Evolutionary conservation across 805 yeast genomes (phyloP).

Genomic region (Pichia gijzeniarum): DNA sequence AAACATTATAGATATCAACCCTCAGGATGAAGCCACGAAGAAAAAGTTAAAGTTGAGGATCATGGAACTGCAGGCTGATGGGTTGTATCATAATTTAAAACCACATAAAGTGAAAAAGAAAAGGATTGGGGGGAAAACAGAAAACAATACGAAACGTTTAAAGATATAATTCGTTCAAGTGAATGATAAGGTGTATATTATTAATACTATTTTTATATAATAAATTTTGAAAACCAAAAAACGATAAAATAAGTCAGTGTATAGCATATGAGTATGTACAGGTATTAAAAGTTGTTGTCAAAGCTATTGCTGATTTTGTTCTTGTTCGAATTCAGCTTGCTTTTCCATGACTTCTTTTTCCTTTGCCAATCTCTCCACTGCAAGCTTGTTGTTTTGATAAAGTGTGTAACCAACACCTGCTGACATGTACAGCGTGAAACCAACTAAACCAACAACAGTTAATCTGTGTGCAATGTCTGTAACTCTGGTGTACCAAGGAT

Average conservation of each 20-base stretch:
- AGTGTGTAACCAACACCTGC: constrained; percentile 48
- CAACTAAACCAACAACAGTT: constrained; percentile 61
- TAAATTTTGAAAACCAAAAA: background rate
- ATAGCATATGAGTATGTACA: background rate
- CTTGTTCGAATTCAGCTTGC: constrained; percentile 20
- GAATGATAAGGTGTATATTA: background rate
- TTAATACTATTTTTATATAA: background rate
- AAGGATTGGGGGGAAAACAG: background rate
- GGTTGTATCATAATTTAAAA: constrained; percentile 34
- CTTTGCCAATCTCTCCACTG: constrained; percentile 37
- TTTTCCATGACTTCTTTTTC: constrained; percentile 25
- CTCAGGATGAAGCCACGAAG: constrained; percentile 9
- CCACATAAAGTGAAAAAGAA: constrained; percentile 18
- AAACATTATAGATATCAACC: constrained; percentile 31
- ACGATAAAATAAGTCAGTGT: background rate
- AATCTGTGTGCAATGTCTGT: constrained; percentile 69
- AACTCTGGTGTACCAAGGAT: constrained; percentile 72
- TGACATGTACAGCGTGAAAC: constrained; percentile 42
- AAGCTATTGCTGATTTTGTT: constrained; percentile 12
- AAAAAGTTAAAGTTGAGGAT: constrained; percentile 16
- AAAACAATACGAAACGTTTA: background rate
- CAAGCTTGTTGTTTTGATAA: constrained; percentile 46
- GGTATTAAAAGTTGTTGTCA: background rate
- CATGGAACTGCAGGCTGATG: constrained; percentile 5
- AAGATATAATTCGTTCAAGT: background rate